A percentile compares a stretch with the other conserved stretches of the same genome.
Conservation (phyloP, 2,329 filamentous ascomycete species). For the Metarhizium rileyi region DNA sequence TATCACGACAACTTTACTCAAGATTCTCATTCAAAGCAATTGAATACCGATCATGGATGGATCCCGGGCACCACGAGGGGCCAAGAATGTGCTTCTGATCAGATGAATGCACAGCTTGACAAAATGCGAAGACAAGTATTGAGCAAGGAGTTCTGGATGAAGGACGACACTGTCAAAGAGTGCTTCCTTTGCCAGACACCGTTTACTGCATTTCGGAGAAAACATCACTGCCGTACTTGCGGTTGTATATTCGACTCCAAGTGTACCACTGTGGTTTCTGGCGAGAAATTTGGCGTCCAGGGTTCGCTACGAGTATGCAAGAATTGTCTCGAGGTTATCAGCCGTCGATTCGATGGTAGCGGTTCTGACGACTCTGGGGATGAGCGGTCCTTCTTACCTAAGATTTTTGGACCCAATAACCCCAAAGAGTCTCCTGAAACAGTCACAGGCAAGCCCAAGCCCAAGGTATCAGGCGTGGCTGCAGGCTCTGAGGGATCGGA, state of each 20-base stretch:
- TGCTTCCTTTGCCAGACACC: conserved; percentile 87
- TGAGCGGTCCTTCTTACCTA: conserved; percentile 58
- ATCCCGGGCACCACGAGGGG: conserved; percentile 48
- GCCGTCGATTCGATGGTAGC: conserved; percentile 79
- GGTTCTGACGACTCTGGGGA: conserved; percentile 79
- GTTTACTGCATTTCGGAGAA: conserved; percentile 88
- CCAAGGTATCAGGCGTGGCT: conserved; percentile 20
- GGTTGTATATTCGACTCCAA: conserved; percentile 98
- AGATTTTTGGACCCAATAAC: conserved; percentile 46
- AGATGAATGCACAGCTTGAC: conserved; percentile 51
- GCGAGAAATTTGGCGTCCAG: conserved; percentile 76
- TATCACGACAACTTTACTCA: conserved; percentile 47
- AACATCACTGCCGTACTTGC: conserved; percentile 92
- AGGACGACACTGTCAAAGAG: conserved; percentile 94
- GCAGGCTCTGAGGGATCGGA: conserved; percentile 32
- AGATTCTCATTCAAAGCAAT: conserved; percentile 33
- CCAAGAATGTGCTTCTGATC: conserved; percentile 44
- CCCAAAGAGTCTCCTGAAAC: conserved; percentile 7
- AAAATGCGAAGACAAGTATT: conserved; percentile 79
- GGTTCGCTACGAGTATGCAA: conserved; percentile 85
- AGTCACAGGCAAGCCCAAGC: conserved; percentile 5
- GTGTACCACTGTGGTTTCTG: conserved; percentile 86
- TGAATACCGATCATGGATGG: conserved; percentile 35
- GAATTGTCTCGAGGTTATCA: conserved; percentile 83
- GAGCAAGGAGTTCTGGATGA: conserved; percentile 98